These are phyloP conservation scores for Aureobasidium sp. DNA, from an alignment of 2,329 filamentous ascomycete genomes.

Conservation along the genomic window DNA sequence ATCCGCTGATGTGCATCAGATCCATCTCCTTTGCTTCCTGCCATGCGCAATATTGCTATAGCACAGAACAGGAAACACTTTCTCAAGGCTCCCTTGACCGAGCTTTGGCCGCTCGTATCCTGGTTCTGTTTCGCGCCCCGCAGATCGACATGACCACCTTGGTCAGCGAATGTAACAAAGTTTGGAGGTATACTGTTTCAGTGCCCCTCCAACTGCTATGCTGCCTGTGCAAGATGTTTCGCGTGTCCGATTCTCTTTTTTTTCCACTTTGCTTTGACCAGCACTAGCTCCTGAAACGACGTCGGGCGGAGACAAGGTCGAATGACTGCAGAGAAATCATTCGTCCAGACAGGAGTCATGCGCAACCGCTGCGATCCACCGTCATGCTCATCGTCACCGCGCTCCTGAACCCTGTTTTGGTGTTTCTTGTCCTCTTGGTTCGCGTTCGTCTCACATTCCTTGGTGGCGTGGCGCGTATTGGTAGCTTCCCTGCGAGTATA, in stretches of 20 bases:
- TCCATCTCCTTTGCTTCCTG: background rate
- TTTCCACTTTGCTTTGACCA: background rate
- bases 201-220: background rate
- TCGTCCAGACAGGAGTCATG: slow-evolving; percentile 1
- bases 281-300: background rate
- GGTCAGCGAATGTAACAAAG: no score
- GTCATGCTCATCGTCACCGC: background rate
- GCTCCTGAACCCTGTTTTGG: slow-evolving; percentile 6
- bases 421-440: slow-evolving; percentile 3
- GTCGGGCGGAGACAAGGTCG: background rate
- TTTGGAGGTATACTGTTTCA: no score
- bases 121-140: background rate
- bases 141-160: background rate
- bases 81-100: background rate
- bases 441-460: slow-evolving; percentile 8
- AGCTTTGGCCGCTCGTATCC: background rate
- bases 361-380: background rate
- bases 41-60: background rate
- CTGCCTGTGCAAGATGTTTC: slow-evolving; percentile 11
- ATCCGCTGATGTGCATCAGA: background rate
- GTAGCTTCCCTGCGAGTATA: slow-evolving; percentile 3
- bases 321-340: background rate
- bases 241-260: no score
- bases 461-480: slow-evolving; percentile 6
- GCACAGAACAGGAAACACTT: background rate